A percentile compares a stretch with the other conserved stretches of the same genome.
Evolutionary conservation across 257 asterid species (phyloP).

Genomic region (Cinchona pubescens): DNA sequence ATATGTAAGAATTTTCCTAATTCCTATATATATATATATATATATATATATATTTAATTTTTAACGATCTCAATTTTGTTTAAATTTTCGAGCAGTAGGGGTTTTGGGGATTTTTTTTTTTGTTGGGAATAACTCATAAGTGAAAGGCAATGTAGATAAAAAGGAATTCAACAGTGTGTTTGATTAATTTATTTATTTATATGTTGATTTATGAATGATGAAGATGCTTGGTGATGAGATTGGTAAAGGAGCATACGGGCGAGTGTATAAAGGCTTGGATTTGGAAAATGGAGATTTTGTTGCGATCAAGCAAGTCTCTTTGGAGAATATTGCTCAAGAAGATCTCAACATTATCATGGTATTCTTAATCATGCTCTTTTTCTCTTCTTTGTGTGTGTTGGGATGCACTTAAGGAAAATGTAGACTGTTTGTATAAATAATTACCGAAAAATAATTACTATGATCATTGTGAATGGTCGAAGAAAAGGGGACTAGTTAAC

Average conservation of each 20-base stretch:
- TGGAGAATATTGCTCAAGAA: slow-evolving; percentile 89
- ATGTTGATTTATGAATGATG: slow-evolving; percentile 4
- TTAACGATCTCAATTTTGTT: not conserved
- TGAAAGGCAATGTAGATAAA: not conserved
- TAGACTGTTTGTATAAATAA: not conserved
- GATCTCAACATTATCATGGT: slow-evolving; percentile 88
- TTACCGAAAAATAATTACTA: not conserved
- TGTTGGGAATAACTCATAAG: not conserved
- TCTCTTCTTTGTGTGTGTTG: not conserved
- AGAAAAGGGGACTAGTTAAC: not conserved
- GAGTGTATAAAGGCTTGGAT: slow-evolving; percentile 97
- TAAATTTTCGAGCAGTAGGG: not conserved
- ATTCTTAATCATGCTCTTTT: not conserved
- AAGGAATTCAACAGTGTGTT: not conserved
- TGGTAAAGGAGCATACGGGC: slow-evolving; percentile 98
- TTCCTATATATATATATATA: too few species aligned
- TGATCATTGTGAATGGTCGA: not conserved
- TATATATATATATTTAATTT: too few species aligned
- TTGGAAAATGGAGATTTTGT: slow-evolving; percentile 97
- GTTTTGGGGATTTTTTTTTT: not conserved
- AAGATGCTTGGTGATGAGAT: slow-evolving; percentile 98
- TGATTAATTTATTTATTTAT: not conserved
- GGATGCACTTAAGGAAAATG: too few species aligned
- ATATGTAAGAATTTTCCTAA: slow-evolving; percentile 35
- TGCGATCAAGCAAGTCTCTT: slow-evolving; percentile 94